Conservation (phyloP, 495 filamentous ascomycete genomes). For the Lasiosphaeria hispida region DNA sequence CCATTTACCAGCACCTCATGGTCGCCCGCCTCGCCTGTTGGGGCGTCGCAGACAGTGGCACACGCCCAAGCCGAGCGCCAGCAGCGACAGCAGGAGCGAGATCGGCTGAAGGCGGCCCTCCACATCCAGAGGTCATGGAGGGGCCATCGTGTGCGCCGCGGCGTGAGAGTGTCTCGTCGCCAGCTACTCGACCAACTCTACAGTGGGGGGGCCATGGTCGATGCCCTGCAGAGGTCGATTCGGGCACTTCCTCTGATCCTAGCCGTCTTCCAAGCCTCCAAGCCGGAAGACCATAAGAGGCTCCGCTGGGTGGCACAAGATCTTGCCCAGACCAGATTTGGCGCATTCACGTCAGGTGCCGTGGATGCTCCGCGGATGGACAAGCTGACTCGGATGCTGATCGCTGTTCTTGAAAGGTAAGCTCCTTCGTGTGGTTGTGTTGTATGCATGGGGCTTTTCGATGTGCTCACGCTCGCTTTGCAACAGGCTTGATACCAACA, state of each 20-base stretch:
- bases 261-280: conserved; percentile 28
- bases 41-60: conserved; percentile 72
- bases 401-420: conserved; percentile 34
- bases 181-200: conserved; percentile 64
- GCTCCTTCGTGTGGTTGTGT: background rate
- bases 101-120: conserved; percentile 69
- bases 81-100: conserved; percentile 77
- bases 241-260: conserved; percentile 37
- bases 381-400: conserved; percentile 34
- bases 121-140: conserved; percentile 81
- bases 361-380: conserved; percentile 28
- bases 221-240: conserved; percentile 25
- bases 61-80: conserved; percentile 82
- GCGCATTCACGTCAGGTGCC: conserved; percentile 19
- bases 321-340: conserved; percentile 31
- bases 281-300: conserved; percentile 34
- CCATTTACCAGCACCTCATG: conserved; percentile 62
- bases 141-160: conserved; percentile 64
- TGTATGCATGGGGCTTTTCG: background rate
- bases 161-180: conserved; percentile 57
- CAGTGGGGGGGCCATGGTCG: conserved; percentile 1
- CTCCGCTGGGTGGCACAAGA: conserved; percentile 38
- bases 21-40: conserved; percentile 44
- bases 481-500: conserved; percentile 13
- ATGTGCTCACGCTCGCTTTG: background rate